Percentiles rank a stretch among this genome's conserved stretches.
Evolutionary conservation across 495 filamentous ascomycete genomes (phyloP).

Genomic region (Baudoinia panamericana): DNA sequence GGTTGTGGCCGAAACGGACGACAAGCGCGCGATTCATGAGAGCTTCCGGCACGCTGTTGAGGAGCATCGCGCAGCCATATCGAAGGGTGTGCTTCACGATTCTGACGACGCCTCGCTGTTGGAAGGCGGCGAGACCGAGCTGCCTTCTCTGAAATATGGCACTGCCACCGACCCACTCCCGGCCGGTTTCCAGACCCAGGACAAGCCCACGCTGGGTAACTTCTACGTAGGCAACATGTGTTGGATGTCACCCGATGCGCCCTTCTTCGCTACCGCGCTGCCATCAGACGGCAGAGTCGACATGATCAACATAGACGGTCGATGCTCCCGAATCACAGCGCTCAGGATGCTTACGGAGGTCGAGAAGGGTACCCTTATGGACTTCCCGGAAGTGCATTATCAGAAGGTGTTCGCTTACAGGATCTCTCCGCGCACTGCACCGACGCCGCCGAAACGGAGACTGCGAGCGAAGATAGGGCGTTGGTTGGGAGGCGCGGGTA

Average conservation of each 20-base stretch:
- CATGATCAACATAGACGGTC: slow-evolving; percentile 65
- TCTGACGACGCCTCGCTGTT: not conserved
- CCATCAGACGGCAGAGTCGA: slow-evolving; percentile 80
- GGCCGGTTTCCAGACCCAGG: slow-evolving; percentile 47
- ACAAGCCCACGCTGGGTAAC: slow-evolving; percentile 61
- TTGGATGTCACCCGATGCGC: slow-evolving; percentile 72
- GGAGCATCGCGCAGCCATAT: slow-evolving; percentile 18
- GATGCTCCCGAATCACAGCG: slow-evolving; percentile 48
- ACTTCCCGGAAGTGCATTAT: slow-evolving; percentile 62
- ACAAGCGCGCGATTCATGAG: slow-evolving; percentile 60
- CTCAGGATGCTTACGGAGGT: slow-evolving; percentile 56
- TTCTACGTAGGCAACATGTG: slow-evolving; percentile 96
- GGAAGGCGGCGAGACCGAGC: slow-evolving; percentile 18
- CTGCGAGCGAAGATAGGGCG: slow-evolving; percentile 7
- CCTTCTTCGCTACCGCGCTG: slow-evolving; percentile 78
- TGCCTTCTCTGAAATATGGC: slow-evolving; percentile 67
- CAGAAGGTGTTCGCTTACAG: slow-evolving; percentile 73
- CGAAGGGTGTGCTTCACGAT: slow-evolving; percentile 10
- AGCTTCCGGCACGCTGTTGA: slow-evolving; percentile 48
- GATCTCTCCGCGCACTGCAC: slow-evolving; percentile 45
- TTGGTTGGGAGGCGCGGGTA: slow-evolving; percentile 28
- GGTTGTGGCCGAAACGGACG: slow-evolving; percentile 63
- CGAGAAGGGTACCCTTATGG: slow-evolving; percentile 61
- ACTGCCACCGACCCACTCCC: slow-evolving; percentile 66
- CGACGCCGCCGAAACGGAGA: slow-evolving; percentile 3